Evolutionary conservation across 306 rosid genomes (phyloP).

Genomic region (Ormosia emarginata): DNA sequence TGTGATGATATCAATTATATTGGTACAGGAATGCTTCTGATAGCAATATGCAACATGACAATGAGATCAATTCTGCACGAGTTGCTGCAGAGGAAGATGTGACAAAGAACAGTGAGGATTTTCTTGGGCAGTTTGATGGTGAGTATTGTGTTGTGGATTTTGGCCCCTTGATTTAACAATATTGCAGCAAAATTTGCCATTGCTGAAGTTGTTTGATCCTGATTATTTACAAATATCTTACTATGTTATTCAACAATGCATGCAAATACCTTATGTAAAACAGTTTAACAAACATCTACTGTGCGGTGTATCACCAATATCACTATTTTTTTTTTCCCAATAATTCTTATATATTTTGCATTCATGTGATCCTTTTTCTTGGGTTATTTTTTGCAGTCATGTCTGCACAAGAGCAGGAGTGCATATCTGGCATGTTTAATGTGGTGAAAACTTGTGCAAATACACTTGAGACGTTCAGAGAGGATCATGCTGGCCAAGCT

Average conservation of each 20-base stretch:
- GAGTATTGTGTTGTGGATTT: slow-evolving; percentile 24
- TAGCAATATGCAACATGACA: slow-evolving; percentile 59
- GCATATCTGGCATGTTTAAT: slow-evolving; percentile 47
- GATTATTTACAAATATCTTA: not conserved
- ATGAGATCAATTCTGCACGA: slow-evolving; percentile 63
- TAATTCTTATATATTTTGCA: not conserved
- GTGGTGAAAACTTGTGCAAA: slow-evolving; percentile 46
- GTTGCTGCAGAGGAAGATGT: slow-evolving; percentile 64
- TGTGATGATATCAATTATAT: not conserved
- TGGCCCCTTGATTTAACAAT: not conserved
- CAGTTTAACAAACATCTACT: not conserved
- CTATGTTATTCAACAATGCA: not conserved
- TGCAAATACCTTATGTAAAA: not conserved
- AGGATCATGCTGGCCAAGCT: slow-evolving; percentile 62
- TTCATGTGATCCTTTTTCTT: slow-evolving; percentile 3
- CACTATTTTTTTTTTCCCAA: not conserved
- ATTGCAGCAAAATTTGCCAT: not conserved
- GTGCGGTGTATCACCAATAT: not conserved
- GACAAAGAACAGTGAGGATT: slow-evolving; percentile 49
- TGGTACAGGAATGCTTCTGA: slow-evolving; percentile 62
- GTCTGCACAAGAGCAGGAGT: slow-evolving; percentile 45
- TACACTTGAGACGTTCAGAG: slow-evolving; percentile 54
- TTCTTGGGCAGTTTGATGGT: slow-evolving; percentile 60
- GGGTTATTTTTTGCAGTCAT: slow-evolving; percentile 40
- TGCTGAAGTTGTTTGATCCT: not conserved